These are phyloP conservation scores for Alternaria novae-zelandiae DNA, from an alignment of 2,329 filamentous ascomycete genomes.

Conservation along the genomic window DNA sequence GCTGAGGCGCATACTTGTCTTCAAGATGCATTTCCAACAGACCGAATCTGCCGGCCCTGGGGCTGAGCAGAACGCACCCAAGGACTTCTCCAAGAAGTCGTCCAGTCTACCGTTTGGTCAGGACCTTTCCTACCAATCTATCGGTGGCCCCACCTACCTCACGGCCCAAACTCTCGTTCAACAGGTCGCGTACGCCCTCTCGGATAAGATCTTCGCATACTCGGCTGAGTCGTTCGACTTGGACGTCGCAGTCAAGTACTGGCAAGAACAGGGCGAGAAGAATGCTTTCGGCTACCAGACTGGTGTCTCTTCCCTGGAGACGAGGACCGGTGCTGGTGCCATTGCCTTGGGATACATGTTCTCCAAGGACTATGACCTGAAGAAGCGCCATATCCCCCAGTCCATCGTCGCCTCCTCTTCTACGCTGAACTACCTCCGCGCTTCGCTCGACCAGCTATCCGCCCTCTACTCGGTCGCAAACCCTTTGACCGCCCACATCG, in stretches of 20 bases:
- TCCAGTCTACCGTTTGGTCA: slow-evolving; percentile 61
- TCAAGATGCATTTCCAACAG: slow-evolving; percentile 48
- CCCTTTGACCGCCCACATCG: slow-evolving; percentile 90
- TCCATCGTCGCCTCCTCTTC: slow-evolving; percentile 86
- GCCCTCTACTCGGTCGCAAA: slow-evolving; percentile 90
- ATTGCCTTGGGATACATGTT: slow-evolving; percentile 97
- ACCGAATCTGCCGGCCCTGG: slow-evolving; percentile 46
- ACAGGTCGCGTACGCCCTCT: slow-evolving; percentile 92
- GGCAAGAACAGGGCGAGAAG: slow-evolving; percentile 71
- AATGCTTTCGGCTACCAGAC: slow-evolving; percentile 87
- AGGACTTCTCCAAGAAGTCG: slow-evolving; percentile 52
- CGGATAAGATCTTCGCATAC: slow-evolving; percentile 97
- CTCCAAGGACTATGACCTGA: slow-evolving; percentile 92
- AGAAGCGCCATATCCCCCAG: slow-evolving; percentile 90
- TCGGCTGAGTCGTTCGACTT: slow-evolving; percentile 93
- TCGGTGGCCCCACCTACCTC: slow-evolving; percentile 88
- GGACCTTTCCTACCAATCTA: slow-evolving; percentile 59
- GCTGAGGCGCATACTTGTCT: slow-evolving; percentile 16
- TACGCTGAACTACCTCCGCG: slow-evolving; percentile 78
- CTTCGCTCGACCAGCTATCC: slow-evolving; percentile 88
- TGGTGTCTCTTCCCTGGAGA: slow-evolving; percentile 80
- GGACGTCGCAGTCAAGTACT: slow-evolving; percentile 80
- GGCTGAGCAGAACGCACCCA: slow-evolving; percentile 38
- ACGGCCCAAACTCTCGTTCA: slow-evolving; percentile 94
- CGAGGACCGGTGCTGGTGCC: slow-evolving; percentile 84